Percentiles rank a stretch among this genome's conserved stretches.
Evolutionary conservation across 371 early-diverging fungal species (phyloP).

Genomic region (Mortierella polycephala): DNA sequence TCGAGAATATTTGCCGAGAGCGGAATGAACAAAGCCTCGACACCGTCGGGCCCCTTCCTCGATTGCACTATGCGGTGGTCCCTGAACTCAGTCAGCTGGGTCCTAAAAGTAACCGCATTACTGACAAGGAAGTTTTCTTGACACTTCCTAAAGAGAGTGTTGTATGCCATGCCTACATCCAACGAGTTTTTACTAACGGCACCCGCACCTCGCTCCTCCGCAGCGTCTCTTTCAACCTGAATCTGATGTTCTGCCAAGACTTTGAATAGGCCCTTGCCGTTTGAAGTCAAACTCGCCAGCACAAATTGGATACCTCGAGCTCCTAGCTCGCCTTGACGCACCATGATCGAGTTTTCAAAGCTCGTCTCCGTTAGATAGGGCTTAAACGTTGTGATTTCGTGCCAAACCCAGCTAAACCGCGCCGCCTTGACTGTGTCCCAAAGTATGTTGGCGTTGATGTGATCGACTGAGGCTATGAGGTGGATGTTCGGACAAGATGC

Average conservation of each 20-base stretch:
- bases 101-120: constrained; percentile 82
- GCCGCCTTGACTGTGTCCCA: constrained; percentile 83
- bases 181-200: constrained; percentile 34
- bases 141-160: constrained; percentile 75
- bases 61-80: constrained; percentile 89
- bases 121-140: constrained; percentile 86
- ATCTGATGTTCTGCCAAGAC: constrained; percentile 80
- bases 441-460: constrained; percentile 87
- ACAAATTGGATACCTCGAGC: constrained; percentile 85
- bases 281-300: constrained; percentile 81
- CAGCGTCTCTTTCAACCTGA: constrained; percentile 57
- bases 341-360: constrained; percentile 81
- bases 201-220: constrained; percentile 44
- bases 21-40: constrained; percentile 86
- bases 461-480: constrained; percentile 89
- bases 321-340: constrained; percentile 66
- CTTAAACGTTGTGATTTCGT: constrained; percentile 90
- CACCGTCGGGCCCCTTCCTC: constrained; percentile 74
- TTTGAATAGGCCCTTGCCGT: constrained; percentile 84
- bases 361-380: constrained; percentile 84
- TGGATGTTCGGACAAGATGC: constrained; percentile 76
- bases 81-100: constrained; percentile 89
- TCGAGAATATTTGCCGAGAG: constrained; percentile 71
- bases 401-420: constrained; percentile 88
- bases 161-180: constrained; percentile 69